Base-by-base conservation (phyloP, 2,329 filamentous ascomycete species). In the Alternaria sp. region DNA sequence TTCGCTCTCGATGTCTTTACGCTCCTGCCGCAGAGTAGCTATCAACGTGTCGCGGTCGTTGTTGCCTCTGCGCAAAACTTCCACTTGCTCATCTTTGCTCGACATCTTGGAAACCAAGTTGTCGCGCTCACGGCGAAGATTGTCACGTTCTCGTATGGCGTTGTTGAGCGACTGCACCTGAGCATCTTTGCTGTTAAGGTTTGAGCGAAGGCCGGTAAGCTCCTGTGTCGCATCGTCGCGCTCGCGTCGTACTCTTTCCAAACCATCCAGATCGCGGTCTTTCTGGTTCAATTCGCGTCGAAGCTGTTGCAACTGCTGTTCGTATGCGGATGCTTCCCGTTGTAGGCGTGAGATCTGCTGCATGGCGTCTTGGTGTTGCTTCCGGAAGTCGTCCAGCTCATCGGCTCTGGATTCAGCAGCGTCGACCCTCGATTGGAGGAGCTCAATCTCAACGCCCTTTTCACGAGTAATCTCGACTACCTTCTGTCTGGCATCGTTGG, bases 371-470 rank as follows among this genome's bases (percentile, higher is more conserved):
- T 74, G 73, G 17, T 80, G 66, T 40, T 80, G 77, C 56, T 67
- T 71, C 36, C 76, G 76, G 65, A 69, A 77, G 36, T 77, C 74
- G 23, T 81, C 79, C 3, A 80, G 67, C 59, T 81, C 74, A 51
- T 79, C 77, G 15, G 73, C 73, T 40, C 73, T 73, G 17, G 73
- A 67, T 61, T 80, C 77, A 5, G 77, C 74, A 17, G 73, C 68
- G 60, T 79, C 77, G 8, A 81, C 71, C 28, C 77, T 70, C 1
- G 76, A 72, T 49, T 78, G 77, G 2, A 81, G 69, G 15, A 74
- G 66, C 56, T 80, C 73, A 15, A 81, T 71, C 46, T 81, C 78
- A n/a, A 76, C 70, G 19, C 78, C 73, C 61, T 80, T 81, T 59
- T 80, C 77, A 28, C 77, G 73, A 10, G 76, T 75, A 17, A 80